Evolutionary conservation across 2,329 filamentous ascomycete species (phyloP).

Genomic region (Diaporthe nobilis): DNA sequence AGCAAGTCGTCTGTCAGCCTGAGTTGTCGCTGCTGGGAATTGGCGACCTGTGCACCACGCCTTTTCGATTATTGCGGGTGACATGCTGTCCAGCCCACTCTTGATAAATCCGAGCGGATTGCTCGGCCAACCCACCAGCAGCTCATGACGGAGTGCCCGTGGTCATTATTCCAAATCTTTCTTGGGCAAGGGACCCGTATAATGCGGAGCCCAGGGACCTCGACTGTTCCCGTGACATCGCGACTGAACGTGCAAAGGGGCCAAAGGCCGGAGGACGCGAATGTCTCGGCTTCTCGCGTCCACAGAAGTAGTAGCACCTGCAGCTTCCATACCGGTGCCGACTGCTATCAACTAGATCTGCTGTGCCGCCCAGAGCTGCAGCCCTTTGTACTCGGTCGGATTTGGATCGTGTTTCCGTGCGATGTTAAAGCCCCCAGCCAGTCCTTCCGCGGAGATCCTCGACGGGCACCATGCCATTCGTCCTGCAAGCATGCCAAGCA

Average conservation of each 20-base stretch:
- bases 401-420: not conserved
- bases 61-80: not conserved
- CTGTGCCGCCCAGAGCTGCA: constrained; percentile 1
- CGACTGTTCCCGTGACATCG: constrained; percentile 11
- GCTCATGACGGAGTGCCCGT: not conserved
- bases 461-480: not conserved
- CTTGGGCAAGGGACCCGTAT: not conserved
- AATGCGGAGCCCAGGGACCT: not conserved
- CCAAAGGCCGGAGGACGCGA: not conserved
- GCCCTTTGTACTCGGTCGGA: not conserved
- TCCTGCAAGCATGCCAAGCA: not conserved
- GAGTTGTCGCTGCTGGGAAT: not conserved
- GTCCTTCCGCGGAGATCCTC: constrained; percentile 19
- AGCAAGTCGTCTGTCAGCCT: not conserved
- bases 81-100: not conserved
- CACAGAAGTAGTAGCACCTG: no score
- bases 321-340: not conserved
- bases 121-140: not conserved
- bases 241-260: not conserved
- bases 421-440: not conserved
- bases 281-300: not conserved
- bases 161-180: not conserved
- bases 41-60: not conserved
- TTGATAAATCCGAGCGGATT: constrained; percentile 20
- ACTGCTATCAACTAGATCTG: not conserved